A percentile compares a stretch with the other conserved stretches of the same genome.
These are phyloP conservation scores for Pythium phragmitis DNA, from an alignment of 352 stramenopile species.

Conservation along the genomic window DNA sequence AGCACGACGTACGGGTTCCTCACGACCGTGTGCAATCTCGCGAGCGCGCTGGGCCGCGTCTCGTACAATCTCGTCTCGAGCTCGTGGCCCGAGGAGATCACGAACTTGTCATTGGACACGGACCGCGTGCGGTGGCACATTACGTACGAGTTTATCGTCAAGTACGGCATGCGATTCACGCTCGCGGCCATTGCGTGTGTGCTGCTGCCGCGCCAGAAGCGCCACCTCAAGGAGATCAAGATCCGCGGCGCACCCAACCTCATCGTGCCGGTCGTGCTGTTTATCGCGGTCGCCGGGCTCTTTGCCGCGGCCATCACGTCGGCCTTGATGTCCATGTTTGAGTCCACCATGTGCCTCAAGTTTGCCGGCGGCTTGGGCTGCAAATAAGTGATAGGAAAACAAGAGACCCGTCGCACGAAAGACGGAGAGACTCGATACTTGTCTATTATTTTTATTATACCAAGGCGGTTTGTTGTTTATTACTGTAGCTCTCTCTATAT, in stretches of 20 bases:
- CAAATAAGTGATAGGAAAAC: not conserved
- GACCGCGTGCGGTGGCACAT: constrained; percentile 23
- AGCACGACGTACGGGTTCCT: constrained; percentile 28
- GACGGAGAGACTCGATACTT: too few species aligned
- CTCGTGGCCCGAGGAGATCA: constrained; percentile 5
- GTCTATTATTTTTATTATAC: too few species aligned
- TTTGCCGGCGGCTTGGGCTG: constrained; percentile 28
- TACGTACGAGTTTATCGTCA: constrained; percentile 26
- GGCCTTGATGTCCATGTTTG: constrained; percentile 24
- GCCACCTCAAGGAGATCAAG: constrained; percentile 30
- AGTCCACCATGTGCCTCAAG: constrained; percentile 29
- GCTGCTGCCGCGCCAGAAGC: constrained; percentile 29
- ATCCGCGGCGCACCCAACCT: constrained; percentile 25
- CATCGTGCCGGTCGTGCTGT: constrained; percentile 25
- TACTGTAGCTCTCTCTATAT: too few species aligned
- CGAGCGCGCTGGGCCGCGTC: constrained; percentile 2
- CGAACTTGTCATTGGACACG: constrained; percentile 11
- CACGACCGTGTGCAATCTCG: constrained; percentile 29
- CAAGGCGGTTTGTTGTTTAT: too few species aligned
- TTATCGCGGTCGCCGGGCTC: constrained; percentile 8
- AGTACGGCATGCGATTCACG: constrained; percentile 20
- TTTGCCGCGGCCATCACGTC: constrained; percentile 26
- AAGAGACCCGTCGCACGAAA: too few species aligned
- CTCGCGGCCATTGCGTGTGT: constrained; percentile 12
- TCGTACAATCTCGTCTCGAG: constrained; percentile 23